Conservation (phyloP, 2,329 filamentous ascomycete genomes). For the Colletotrichum graminicola region DNA sequence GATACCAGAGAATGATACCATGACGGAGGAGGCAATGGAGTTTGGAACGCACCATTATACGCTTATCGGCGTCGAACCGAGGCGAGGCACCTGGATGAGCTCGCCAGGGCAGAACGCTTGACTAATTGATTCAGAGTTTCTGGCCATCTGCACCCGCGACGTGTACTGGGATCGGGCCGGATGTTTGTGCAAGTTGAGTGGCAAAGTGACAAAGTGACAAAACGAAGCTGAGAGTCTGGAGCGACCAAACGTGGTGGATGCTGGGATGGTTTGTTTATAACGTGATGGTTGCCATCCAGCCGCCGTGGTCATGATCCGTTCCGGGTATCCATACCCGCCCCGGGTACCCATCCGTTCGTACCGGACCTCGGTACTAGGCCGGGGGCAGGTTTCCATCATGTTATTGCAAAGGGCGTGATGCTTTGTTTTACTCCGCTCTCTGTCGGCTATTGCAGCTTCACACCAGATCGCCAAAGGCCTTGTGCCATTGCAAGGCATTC, state of each 20-base stretch:
- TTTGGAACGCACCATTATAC: background rate
- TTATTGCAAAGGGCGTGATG: background rate
- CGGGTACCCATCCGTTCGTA: background rate
- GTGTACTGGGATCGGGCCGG: background rate
- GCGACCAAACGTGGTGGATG: background rate
- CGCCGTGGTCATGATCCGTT: background rate
- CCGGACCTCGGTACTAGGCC: background rate
- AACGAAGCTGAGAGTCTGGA: background rate
- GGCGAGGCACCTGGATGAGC: background rate
- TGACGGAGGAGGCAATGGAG: background rate
- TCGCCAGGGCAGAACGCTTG: background rate
- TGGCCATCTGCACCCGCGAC: background rate
- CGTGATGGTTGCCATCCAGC: background rate
- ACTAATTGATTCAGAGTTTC: background rate
- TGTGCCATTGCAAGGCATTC: background rate
- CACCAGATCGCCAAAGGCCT: background rate
- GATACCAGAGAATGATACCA: slow-evolving; percentile 16
- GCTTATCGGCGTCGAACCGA: background rate
- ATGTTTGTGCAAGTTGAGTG: background rate
- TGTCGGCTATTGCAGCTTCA: background rate
- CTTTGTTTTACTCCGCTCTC: background rate
- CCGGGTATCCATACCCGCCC: background rate
- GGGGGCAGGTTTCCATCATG: background rate
- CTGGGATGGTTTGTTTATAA: background rate
- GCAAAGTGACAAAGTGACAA: background rate